Base-by-base conservation (phyloP, 768 basidiomycete genomes). In the Pleurotus platypus region DNA sequence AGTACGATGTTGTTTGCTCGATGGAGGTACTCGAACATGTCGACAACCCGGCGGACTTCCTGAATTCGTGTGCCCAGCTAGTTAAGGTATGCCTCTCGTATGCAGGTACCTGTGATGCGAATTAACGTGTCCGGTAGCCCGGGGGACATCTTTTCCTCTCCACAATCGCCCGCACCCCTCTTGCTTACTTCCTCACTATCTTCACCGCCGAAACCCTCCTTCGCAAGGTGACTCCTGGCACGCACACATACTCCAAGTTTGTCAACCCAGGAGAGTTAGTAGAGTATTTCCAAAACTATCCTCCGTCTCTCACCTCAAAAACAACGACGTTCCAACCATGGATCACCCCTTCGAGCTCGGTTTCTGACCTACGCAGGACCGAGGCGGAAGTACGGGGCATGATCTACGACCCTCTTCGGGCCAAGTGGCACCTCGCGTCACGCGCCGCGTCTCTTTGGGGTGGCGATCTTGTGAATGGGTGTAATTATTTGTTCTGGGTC, bases 11-110 rank as follows among this genome's bases (percentile, higher is more conserved):
- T 16, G 94, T 99, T 12, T 97, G 94, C 67, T 90, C 94, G 8
- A 92, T 98, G 92, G 97, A 99, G 70, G 96, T 99, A 6, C 68
- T 99, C 27, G 97, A 99, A 73, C 97, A 99, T 66, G 97, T 99
- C 50, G 91, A 97, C 67, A 88, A 96, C 65, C 95, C 97, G 1
- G 77, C 83, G 5, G 78, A 80, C 5, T 99, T 99, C 70, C 78
- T 99, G 49, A 76, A 82, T 26, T 84, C 87, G 39, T 89, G 94
- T 62, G 90, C 90, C 0, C 79, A 87, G 57, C 80, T 98, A 27
- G 83, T 96, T 62, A 98, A 97, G 76, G 95, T 94, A 60, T 42
- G 81, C 8, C 37, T 11, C 42, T 45, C 42, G 15, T 22, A n/a
- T 45, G 12, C n/a, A 35, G 2, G 30, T 9, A 4, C 24, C 11